phyloP scores from a whole-genome alignment of 257 asterid genomes.

The Solanum sitiens region DNA sequence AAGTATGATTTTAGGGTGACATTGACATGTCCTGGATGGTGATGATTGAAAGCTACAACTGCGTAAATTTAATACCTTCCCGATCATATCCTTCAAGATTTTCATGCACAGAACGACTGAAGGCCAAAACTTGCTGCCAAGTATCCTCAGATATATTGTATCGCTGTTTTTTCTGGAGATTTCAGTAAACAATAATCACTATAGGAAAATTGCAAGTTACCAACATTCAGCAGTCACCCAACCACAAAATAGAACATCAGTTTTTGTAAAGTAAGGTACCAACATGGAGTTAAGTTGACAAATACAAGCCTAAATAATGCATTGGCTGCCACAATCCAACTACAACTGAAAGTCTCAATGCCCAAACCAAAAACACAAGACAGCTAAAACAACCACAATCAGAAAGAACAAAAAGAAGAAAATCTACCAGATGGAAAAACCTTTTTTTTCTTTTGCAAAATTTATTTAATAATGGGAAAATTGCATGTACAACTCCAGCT shows the following conservation, averaged over 20 bases:
- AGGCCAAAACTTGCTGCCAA: constrained; percentile 89
- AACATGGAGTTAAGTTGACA: not conserved
- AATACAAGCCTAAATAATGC: not conserved
- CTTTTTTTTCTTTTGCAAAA: not conserved
- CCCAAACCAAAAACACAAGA: not conserved
- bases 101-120: constrained; percentile 89
- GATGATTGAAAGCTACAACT: not conserved
- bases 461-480: not conserved
- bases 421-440: not conserved
- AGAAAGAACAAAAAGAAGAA: not conserved
- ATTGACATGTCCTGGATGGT: not conserved
- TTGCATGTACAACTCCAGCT: not conserved
- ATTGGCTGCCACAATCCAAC: not conserved
- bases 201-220: not conserved
- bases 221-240: not conserved
- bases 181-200: not conserved
- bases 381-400: not conserved
- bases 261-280: not conserved
- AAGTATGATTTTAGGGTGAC: not conserved
- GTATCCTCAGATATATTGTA: constrained; percentile 95
- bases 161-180: constrained; percentile 62
- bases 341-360: not conserved
- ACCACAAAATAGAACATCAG: not conserved
- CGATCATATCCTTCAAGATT: constrained; percentile 95
- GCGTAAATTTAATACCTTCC: constrained; percentile 48